These are phyloP conservation scores for Pochonia chlamydosporia DNA, from an alignment of 2,329 filamentous ascomycete species.

Conservation along the genomic window DNA sequence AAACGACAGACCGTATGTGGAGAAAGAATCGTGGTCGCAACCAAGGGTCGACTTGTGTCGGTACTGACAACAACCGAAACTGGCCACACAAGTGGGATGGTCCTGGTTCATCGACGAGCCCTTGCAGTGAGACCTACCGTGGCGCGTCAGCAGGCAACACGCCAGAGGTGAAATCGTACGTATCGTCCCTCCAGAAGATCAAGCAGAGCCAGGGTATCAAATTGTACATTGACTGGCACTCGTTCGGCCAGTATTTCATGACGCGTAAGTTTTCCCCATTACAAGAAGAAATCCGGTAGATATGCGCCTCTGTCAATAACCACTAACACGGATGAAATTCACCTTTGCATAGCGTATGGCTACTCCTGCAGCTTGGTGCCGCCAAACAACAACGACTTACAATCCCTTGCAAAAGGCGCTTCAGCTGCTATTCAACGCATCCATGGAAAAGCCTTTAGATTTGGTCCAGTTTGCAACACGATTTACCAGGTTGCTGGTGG, in stretches of 20 bases:
- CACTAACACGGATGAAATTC: slow-evolving; percentile 26
- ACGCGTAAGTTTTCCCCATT: slow-evolving; percentile 49
- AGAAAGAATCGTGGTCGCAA: slow-evolving; percentile 51
- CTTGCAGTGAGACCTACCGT: slow-evolving; percentile 45
- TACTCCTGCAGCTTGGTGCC: slow-evolving; percentile 47
- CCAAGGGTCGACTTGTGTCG: slow-evolving; percentile 35
- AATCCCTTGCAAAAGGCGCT: slow-evolving; percentile 40
- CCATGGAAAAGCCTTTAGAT: slow-evolving; percentile 32
- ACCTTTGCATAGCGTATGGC: slow-evolving; percentile 50
- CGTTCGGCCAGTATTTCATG: slow-evolving; percentile 56
- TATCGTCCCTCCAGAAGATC: slow-evolving; percentile 24
- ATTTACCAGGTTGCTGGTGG: slow-evolving; percentile 52
- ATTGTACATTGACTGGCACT: slow-evolving; percentile 61
- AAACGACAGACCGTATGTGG: slow-evolving; percentile 53
- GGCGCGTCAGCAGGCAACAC: slow-evolving; percentile 38
- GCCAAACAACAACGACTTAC: slow-evolving; percentile 41
- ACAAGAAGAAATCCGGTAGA: background rate
- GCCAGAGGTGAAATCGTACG: slow-evolving; percentile 46
- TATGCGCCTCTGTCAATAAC: background rate
- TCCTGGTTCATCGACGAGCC: slow-evolving; percentile 42
- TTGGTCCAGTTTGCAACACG: slow-evolving; percentile 52
- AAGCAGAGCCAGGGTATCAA: slow-evolving; percentile 42
- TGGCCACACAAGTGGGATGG: slow-evolving; percentile 51
- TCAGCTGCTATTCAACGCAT: slow-evolving; percentile 43
- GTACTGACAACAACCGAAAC: slow-evolving; percentile 55